Conservation (phyloP, 805 yeast genomes). For the Cyberlindnera japonica region DNA sequence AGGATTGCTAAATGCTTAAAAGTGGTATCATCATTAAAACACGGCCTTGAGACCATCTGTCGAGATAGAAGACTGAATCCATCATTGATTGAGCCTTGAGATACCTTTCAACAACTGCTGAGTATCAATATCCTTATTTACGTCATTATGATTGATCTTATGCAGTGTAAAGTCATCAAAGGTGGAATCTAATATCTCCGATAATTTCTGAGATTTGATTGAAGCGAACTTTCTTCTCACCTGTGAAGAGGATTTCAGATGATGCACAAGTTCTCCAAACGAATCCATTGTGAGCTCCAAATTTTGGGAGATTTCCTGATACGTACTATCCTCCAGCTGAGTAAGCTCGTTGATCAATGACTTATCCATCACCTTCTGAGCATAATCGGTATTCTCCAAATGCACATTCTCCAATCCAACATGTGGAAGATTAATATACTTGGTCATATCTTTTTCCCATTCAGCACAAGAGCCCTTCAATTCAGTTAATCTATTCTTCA, state of each 20-base stretch:
- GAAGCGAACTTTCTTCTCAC: constrained; percentile 26
- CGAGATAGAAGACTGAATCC: neutral
- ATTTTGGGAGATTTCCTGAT: constrained; percentile 12
- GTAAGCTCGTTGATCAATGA: constrained; percentile 18
- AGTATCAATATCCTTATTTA: constrained; percentile 29
- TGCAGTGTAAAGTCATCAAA: constrained; percentile 38
- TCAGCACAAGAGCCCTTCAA: constrained; percentile 43
- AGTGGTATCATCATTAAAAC: no score
- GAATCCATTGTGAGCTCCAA: constrained; percentile 22
- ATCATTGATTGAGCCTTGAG: constrained; percentile 25
- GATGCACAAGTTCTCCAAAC: constrained; percentile 21
- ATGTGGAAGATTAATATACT: constrained; percentile 15
- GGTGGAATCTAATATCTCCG: constrained; percentile 40
- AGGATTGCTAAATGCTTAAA: neutral
- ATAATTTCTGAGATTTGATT: constrained; percentile 42
- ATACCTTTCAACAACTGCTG: constrained; percentile 35
- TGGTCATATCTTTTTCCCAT: constrained; percentile 36
- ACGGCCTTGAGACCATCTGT: no score
- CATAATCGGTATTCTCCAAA: constrained; percentile 20
- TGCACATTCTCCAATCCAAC: constrained; percentile 12
- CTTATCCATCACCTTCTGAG: constrained; percentile 21
- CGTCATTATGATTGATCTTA: constrained; percentile 17
- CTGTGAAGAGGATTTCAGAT: constrained; percentile 21
- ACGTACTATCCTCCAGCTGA: constrained; percentile 13
- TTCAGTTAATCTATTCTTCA: constrained; percentile 39